A percentile compares a stretch with the other conserved stretches of the same genome.
Conservation (phyloP, 2,329 filamentous ascomycete species). For the Fusarium sp. region DNA sequence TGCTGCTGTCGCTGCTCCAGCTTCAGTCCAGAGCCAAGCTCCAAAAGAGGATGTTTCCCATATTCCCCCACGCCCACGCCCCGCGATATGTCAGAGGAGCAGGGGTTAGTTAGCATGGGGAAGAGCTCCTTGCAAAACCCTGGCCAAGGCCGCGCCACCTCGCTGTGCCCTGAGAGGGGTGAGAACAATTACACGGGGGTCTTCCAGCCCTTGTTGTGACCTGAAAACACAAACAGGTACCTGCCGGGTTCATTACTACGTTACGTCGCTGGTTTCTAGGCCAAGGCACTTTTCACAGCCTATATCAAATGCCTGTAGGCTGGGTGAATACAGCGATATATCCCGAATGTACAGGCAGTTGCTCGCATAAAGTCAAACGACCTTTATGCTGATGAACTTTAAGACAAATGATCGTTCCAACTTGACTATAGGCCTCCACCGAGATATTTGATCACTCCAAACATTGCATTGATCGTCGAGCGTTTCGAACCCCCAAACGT, state of each 20-base stretch:
- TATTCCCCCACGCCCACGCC: conserved; percentile 37
- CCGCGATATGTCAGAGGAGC: conserved; percentile 39
- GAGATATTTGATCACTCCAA: not conserved
- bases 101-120: conserved; percentile 35
- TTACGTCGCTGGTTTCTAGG: not conserved
- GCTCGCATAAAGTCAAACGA: conserved; percentile 1
- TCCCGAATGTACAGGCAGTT: conserved; percentile 4
- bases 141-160: conserved; percentile 17
- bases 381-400: not conserved
- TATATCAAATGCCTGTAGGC: not conserved
- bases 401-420: too few species aligned
- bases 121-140: conserved; percentile 30
- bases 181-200: conserved; percentile 25
- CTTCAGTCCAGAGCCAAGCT: conserved; percentile 22
- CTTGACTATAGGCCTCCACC: too few species aligned
- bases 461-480: not conserved
- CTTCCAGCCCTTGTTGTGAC: conserved; percentile 5
- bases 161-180: conserved; percentile 21
- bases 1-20: conserved; percentile 3
- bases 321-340: conserved; percentile 15
- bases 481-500: conserved; percentile 1
- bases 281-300: not conserved
- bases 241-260: conserved; percentile 27
- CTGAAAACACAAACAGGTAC: conserved; percentile 12
- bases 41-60: conserved; percentile 24